A percentile compares a stretch with the other conserved stretches of the same genome.
Conservation (phyloP, 2,329 filamentous ascomycete species). For the Aureobasidium melanogenum region DNA sequence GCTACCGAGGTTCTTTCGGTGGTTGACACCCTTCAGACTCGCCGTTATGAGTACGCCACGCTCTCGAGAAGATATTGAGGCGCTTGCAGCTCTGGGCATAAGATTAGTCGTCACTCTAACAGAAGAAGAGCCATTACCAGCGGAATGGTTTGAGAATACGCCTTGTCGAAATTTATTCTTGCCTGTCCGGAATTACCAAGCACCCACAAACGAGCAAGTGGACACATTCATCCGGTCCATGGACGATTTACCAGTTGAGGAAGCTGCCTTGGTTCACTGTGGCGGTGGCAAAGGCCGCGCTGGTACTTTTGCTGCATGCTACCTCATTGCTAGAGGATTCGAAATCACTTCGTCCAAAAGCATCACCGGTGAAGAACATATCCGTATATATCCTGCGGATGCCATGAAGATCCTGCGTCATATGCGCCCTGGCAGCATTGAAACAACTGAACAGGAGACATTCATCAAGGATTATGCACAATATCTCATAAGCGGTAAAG, state of each 20-base stretch:
- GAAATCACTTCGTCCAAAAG: not conserved
- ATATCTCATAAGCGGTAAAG: not conserved
- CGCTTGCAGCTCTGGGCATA: not conserved
- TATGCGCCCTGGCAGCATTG: slow-evolving; percentile 15
- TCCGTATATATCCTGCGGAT: not conserved
- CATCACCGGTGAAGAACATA: not conserved
- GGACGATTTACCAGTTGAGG: not conserved
- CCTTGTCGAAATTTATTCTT: slow-evolving; percentile 10
- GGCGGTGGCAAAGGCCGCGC: slow-evolving; percentile 14
- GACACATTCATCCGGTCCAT: slow-evolving; percentile 1
- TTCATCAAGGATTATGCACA: slow-evolving; percentile 10
- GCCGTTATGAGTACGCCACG: slow-evolving; percentile 13
- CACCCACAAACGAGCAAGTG: slow-evolving; percentile 10
- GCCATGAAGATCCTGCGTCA: slow-evolving; percentile 10
- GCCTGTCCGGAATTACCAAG: slow-evolving; percentile 10
- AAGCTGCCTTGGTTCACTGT: slow-evolving; percentile 12
- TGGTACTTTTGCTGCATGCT: slow-evolving; percentile 13
- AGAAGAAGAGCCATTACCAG: slow-evolving; percentile 10
- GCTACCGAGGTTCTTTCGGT: slow-evolving; percentile 14
- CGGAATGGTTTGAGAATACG: slow-evolving; percentile 9
- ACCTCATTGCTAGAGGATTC: slow-evolving; percentile 11
- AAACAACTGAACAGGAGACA: slow-evolving; percentile 9
- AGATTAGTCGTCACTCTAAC: slow-evolving; percentile 11
- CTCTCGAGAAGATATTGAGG: not conserved
- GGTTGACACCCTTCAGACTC: slow-evolving; percentile 9